These are phyloP conservation scores for Penicillium ochrochloron DNA, from an alignment of 495 filamentous ascomycete genomes.

Conservation along the genomic window DNA sequence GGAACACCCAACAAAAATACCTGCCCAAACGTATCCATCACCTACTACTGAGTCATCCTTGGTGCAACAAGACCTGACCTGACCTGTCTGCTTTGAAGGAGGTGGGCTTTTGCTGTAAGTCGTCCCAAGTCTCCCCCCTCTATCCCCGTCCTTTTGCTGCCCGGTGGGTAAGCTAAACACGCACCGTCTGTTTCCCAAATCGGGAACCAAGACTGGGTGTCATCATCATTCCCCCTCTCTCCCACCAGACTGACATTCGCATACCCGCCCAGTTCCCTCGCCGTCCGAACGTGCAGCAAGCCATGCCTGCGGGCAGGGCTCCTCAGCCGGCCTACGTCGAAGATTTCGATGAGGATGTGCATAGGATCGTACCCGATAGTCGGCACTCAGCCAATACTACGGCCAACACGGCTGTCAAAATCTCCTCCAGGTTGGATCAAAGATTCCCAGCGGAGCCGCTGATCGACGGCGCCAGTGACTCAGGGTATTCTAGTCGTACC, in stretches of 20 bases:
- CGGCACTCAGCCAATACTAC: slow-evolving; percentile 52
- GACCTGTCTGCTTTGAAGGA: slow-evolving; percentile 10
- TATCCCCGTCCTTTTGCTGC: slow-evolving; percentile 10
- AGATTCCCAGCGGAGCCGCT: slow-evolving; percentile 40
- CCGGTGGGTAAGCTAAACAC: slow-evolving; percentile 15
- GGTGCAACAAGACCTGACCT: not conserved
- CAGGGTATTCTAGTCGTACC: slow-evolving; percentile 68
- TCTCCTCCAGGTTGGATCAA: slow-evolving; percentile 55
- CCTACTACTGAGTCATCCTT: slow-evolving; percentile 16
- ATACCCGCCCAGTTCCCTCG: slow-evolving; percentile 18
- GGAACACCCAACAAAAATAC: slow-evolving; percentile 16
- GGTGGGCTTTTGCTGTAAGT: slow-evolving; percentile 16
- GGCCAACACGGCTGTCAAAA: slow-evolving; percentile 55
- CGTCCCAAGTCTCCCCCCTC: slow-evolving; percentile 11
- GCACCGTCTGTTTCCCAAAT: slow-evolving; percentile 12
- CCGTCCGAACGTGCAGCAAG: slow-evolving; percentile 32
- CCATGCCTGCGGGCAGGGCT: slow-evolving; percentile 45
- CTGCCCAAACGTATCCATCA: slow-evolving; percentile 8
- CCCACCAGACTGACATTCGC: slow-evolving; percentile 6
- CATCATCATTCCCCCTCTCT: slow-evolving; percentile 15
- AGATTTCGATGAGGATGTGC: slow-evolving; percentile 60
- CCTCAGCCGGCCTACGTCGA: slow-evolving; percentile 56
- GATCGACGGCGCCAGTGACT: slow-evolving; percentile 61
- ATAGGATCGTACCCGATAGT: slow-evolving; percentile 52
- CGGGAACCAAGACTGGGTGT: slow-evolving; percentile 26